Base-by-base conservation (phyloP, 2,329 filamentous ascomycete species). In the Clonostachys solani region DNA sequence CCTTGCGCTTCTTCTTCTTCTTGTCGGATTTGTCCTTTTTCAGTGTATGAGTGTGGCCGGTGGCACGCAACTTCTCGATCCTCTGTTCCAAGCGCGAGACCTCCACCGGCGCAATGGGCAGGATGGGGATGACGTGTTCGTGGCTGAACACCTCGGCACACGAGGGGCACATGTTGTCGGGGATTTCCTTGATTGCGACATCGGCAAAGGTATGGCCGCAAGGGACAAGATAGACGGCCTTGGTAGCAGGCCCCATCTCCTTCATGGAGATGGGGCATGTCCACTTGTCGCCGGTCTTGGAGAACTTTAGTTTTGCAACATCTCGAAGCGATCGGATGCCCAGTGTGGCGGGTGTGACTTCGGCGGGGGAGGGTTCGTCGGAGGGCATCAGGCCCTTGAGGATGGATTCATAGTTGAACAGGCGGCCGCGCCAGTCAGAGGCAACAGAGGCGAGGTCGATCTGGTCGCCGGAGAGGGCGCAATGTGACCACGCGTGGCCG, bases 121-220 rank as follows among this genome's bases (percentile, higher is more conserved):
- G 71, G 43, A 99, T 89, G 0, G 88, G 74, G n/a, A 99, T 84
- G 16, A 95, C 71, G 56, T 97, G 89, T 33, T 87, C 83, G 19
- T 77, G 66, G 18, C 80, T 79, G 59, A 94, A 96, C 0, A 76
- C 58, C 48, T 84, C 82, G 54, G 86, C 89, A 66, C 94, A 99
- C 68, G 92, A 78, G 0, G 81, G 78, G 48, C 83, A 86, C 1
- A 63, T 60, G 29, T 75, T 72, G 53, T 87, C 85, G 4, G 71
- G 62, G n/a, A 95, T 82, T 66, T 94, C 88, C 55, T 85, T 87
- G 54, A 97, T 84, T 8, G 91, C 90, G 46, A 84, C 83, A 51
- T 95, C 91, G 1, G 89, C 86, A 67, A 97, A 97, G 1, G 89
- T 92, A 72, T 99, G 95, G 0, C 94, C 95, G 59, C 94, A 99